Evolutionary conservation across 2,329 filamentous ascomycete species (phyloP), one percentile per base, ranked within the genome.

Genomic region (Claviceps cyperi): DNA sequence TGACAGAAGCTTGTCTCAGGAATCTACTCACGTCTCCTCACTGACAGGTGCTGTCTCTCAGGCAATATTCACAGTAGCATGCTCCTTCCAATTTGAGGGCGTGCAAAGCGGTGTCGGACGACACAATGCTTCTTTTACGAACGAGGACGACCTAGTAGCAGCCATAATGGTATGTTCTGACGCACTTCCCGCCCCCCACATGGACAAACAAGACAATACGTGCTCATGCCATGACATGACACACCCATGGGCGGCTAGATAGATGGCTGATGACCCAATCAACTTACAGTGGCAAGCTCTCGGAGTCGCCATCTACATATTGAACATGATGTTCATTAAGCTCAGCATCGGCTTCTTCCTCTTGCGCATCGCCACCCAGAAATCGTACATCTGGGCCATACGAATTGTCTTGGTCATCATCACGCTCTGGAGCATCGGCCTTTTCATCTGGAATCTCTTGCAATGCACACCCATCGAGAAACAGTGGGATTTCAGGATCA

Each of bases 251-350:
- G 13, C 2, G 14, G 11, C 13, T 13, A 41, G 19, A 35, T 13
- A 41, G 19, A 35, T 38, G 32, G 28, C 51, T 49, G 41, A 53
- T 8, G 13, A 21, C 17, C n/a, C 17, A 36, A 9, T 22, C n/a
- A 7, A 35, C 6, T 2, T 35, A 22, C 22, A 75, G 68, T 76
- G 69, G 62, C 74, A 77, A 64, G 70, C 74, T 22, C 56, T 77
- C 32, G 71, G 72, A 11, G 73, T 73, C 1, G 70, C 68, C 6
- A 69, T 69, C 2, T 77, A 77, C 50, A 62, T 77, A 43, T 54
- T 70, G 9, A 67, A 75, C 53, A 78, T 78, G 74, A 71, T 76
- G 67, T 70, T 78, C 52, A 70, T 76, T 61, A 78, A 78, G 60
- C 61, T 77, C 47, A 75, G 75, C 60, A 76, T 78, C 46, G 71